Base-by-base conservation (phyloP, 169 alveolate genomes). In the Neospora caninum region DNA sequence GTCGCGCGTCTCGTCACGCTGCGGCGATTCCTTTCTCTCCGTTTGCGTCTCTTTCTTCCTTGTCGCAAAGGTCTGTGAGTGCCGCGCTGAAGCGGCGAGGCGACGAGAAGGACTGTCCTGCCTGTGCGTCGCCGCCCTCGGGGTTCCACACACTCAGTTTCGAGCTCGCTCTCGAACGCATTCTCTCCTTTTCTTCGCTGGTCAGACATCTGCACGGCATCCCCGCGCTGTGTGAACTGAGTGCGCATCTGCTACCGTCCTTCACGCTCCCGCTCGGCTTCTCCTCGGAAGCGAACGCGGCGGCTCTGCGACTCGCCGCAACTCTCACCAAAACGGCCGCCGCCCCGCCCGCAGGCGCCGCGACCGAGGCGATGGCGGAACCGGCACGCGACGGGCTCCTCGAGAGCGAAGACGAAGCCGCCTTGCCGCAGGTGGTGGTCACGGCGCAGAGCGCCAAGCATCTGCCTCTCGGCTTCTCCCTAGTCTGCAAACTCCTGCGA, bases 371-470 rank as follows among this genome's bases (percentile, higher is more conserved):
- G 43, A 22, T n/a, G 43, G 43, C 84, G 84, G 43, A n/a, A n/a
- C 2, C 84, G 25, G 42, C 39, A 10, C 45, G 84, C 13, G 45
- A 25, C 13, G 42, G 43, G n/a, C 42, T 10, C 38, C 43, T 0
- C 0, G 84, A 73, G 9, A 9, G 1, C 22, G 43, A 4, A 73
- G 43, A 4, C 25, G 84, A 31, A 2, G 1, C 41, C 39, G 1
- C 84, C 2, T 27, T 36, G 9, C 84, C 84, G 45, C 42, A 73
- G 43, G 84, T 73, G 25, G 84, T 73, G 25, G 84, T 73, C 84
- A 34, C 84, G 25, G 84, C 42, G 84, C 84, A 73, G 43, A 73
- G 84, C 42, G 84, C 42, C 4, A 73, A 73, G 84, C 84, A 73
- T 4, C 84, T 73, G 41, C 84, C 42, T 41, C 84, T 36, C 39